Evolutionary conservation across 2,329 filamentous ascomycete genomes (phyloP).

Genomic region (Chaetomium globosum): DNA sequence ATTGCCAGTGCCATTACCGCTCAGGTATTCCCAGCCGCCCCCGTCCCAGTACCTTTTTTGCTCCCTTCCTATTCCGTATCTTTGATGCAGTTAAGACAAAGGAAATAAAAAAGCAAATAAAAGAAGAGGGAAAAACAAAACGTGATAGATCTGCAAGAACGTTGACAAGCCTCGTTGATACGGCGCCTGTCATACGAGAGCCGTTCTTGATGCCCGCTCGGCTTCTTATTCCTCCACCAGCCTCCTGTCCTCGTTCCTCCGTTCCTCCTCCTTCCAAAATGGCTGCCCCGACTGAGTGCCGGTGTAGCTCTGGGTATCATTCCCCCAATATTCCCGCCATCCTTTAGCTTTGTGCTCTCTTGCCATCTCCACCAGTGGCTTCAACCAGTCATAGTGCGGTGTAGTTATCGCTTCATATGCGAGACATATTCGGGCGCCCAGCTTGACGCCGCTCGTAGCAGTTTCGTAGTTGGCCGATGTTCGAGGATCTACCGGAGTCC

Average conservation of each 20-base stretch:
- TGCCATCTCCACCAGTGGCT: background rate
- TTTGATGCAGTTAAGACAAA: slow-evolving; percentile 19
- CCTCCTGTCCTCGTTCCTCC: background rate
- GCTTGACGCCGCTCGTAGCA: background rate
- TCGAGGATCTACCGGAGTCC: background rate
- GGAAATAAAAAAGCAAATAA: slow-evolving; percentile 4
- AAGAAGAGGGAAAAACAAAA: slow-evolving; percentile 4
- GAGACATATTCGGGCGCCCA: background rate
- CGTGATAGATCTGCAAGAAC: slow-evolving; percentile 7
- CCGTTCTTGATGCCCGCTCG: background rate
- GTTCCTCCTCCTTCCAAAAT: background rate
- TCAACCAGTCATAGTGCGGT: background rate
- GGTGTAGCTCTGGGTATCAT: slow-evolving; percentile 27
- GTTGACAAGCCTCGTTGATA: background rate
- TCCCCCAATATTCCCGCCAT: background rate
- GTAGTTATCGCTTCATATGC: background rate
- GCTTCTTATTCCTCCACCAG: slow-evolving; percentile 2
- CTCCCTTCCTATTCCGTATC: slow-evolving; percentile 10
- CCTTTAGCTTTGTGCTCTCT: background rate
- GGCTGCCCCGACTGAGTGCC: slow-evolving; percentile 1
- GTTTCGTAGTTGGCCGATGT: background rate
- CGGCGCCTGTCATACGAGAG: background rate
- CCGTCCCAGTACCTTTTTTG: slow-evolving; percentile 2
- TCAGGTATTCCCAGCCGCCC: slow-evolving; percentile 4
- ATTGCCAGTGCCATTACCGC: slow-evolving; percentile 16